Percentiles rank a stretch among this genome's conserved stretches.
Evolutionary conservation across 352 stramenopile genomes (phyloP).

Genomic region (Pythium phragmitis): DNA sequence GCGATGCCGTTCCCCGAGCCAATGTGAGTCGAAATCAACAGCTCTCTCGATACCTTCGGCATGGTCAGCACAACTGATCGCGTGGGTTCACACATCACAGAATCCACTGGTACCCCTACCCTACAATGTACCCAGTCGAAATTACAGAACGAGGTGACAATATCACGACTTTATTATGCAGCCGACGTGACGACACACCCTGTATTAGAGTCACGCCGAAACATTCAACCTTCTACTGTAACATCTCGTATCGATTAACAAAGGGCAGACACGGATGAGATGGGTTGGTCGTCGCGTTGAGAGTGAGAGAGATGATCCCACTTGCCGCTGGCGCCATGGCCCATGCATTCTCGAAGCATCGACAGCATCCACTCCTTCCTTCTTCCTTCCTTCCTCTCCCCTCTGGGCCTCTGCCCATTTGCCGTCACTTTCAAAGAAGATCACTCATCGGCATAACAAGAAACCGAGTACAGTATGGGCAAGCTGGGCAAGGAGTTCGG

Average conservation of each 20-base stretch:
- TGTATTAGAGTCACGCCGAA: not conserved
- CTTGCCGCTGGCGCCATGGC: not conserved
- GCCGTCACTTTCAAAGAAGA: not conserved
- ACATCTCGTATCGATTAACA: not conserved
- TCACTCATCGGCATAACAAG: not conserved
- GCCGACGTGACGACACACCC: no score
- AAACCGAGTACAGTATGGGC: conserved; percentile 14
- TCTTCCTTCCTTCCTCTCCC: not conserved
- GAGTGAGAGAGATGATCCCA: not conserved
- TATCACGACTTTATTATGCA: no score
- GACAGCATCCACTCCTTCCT: not conserved
- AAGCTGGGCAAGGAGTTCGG: conserved; percentile 43
- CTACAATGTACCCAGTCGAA: not conserved
- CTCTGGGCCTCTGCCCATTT: not conserved
- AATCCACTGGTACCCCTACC: conserved; percentile 17
- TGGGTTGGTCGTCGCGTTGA: conserved; percentile 3
- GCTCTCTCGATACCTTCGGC: no score
- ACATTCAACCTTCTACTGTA: not conserved
- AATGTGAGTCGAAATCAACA: not conserved
- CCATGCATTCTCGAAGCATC: conserved; percentile 9
- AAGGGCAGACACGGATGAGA: not conserved
- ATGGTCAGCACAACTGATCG: no score
- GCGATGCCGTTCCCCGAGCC: not conserved
- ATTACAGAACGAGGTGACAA: not conserved
- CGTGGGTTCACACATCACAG: not conserved